phyloP scores from a whole-genome alignment of 106 monocot genomes.

The Allium fistulosum region DNA sequence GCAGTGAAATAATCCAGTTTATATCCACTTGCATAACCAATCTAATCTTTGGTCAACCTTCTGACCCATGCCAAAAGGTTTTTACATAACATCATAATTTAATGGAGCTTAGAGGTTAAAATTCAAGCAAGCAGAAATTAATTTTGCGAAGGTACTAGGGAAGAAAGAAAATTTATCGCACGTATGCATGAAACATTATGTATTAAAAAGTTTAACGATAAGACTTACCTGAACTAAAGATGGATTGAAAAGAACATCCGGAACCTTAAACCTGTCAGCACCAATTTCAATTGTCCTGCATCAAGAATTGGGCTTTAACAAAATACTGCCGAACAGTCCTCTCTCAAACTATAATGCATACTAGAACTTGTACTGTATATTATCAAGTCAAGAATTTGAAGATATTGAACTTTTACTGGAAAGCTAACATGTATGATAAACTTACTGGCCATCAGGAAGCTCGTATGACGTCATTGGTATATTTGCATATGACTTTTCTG shows the following conservation, averaged over 20 bases:
- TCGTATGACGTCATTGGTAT: constrained; percentile 95
- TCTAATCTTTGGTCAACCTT: too few species aligned
- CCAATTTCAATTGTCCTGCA: constrained; percentile 93
- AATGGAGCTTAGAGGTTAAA: too few species aligned
- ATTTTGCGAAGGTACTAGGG: background rate
- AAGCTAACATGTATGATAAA: constrained; percentile 4
- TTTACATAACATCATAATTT: too few species aligned
- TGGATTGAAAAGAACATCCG: constrained; percentile 96
- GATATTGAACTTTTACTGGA: too few species aligned
- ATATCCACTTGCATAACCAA: too few species aligned
- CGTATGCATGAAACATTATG: background rate
- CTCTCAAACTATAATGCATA: too few species aligned
- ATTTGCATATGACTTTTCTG: constrained; percentile 90
- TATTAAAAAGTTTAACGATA: background rate
- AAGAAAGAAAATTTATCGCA: background rate
- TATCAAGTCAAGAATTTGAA: too few species aligned
- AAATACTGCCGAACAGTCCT: too few species aligned
- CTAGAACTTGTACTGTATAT: too few species aligned
- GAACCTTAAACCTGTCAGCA: constrained; percentile 92
- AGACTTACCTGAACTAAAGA: constrained; percentile 66
- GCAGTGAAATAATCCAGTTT: too few species aligned
- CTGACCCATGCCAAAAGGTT: too few species aligned
- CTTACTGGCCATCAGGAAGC: constrained; percentile 99
- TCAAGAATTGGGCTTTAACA: background rate
- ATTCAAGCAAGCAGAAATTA: too few species aligned